Base-by-base conservation (phyloP, 768 basidiomycete genomes). In the Tephrocybe rancida region DNA sequence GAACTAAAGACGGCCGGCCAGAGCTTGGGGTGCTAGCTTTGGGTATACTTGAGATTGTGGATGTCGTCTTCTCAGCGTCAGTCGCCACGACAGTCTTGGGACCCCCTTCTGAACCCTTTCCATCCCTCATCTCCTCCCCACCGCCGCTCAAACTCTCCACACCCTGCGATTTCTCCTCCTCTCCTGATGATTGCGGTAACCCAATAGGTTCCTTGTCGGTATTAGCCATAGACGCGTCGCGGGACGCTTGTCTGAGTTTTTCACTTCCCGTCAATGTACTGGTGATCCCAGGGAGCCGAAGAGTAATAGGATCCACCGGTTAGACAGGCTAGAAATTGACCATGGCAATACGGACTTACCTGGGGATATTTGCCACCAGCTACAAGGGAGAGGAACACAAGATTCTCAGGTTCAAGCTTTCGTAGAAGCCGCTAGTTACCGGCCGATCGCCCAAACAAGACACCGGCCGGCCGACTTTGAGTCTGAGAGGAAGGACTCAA, bases 191-290 rank as follows among this genome's bases (percentile, higher is more conserved):
- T 65, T 79, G 79, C 64, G 74, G 65, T 70, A 70, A 69, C 72
- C 70, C 71, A 67, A 70, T 70, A 58, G 69, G 62, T 70, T 74
- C 67, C 64, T 73, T 72, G 69, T 82, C 84, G 73, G 71, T 79
- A 77, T 82, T 76, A 69, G 87, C 88, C 88, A 90, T 90, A 84
- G 75, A 88, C 88, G 86, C 87, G 87, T 86, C 81, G 70, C 57
- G 70, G 74, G 85, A 87, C 86, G 85, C 84, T 73, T 68, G 64
- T 66, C 62, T 70, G 64, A 66, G 61, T 62, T 69, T 67, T 68
- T 67, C 52, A 60, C 61, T 69, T 70, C 67, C 66, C 62, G 61
- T 60, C 42, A 48, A 64, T 62, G 55, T 35, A 59, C 65, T 64
- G 34, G 52, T 55, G 47, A 47, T 56, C 42, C 21, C 50, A 50